Conservation (phyloP, 78 protist species). For the Dictyostelium intermedium region DNA sequence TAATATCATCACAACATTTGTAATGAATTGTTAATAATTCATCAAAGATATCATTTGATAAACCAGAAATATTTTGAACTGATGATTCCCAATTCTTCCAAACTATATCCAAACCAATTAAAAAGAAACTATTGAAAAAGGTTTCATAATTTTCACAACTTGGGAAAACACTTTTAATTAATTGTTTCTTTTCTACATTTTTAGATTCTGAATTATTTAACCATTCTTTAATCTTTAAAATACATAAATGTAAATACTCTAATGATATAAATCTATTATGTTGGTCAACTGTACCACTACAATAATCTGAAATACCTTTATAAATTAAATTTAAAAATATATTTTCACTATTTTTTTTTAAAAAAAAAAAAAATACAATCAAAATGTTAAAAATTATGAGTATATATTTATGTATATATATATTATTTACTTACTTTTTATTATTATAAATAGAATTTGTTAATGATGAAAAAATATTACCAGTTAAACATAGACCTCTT, state of each 20-base stretch:
- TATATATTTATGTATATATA: not conserved
- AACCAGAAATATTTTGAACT: not conserved
- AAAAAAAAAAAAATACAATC: not conserved
- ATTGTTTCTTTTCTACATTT: not conserved
- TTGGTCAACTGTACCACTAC: constrained; percentile 28
- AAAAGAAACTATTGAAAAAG: not conserved
- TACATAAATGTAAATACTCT: constrained; percentile 30
- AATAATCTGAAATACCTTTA: not conserved
- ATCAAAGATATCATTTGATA: constrained; percentile 34
- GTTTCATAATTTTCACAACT: not conserved
- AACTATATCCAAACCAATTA: constrained; percentile 13
- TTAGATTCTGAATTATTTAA: not conserved
- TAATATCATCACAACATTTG: not conserved
- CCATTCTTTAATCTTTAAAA: not conserved
- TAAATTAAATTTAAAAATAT: constrained; percentile 32
- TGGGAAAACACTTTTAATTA: not conserved
- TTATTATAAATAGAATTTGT: constrained; percentile 3
- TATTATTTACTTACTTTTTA: not conserved
- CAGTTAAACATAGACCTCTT: constrained; percentile 49
- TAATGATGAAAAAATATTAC: not conserved
- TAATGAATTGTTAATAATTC: constrained; percentile 11
- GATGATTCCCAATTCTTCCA: constrained; percentile 72
- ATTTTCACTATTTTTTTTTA: not conserved
- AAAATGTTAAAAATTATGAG: not conserved
- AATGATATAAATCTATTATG: constrained; percentile 36